These are phyloP conservation scores for Sanghuangporus baumii DNA, from an alignment of 1,284 basidiomycete species.

Conservation along the genomic window DNA sequence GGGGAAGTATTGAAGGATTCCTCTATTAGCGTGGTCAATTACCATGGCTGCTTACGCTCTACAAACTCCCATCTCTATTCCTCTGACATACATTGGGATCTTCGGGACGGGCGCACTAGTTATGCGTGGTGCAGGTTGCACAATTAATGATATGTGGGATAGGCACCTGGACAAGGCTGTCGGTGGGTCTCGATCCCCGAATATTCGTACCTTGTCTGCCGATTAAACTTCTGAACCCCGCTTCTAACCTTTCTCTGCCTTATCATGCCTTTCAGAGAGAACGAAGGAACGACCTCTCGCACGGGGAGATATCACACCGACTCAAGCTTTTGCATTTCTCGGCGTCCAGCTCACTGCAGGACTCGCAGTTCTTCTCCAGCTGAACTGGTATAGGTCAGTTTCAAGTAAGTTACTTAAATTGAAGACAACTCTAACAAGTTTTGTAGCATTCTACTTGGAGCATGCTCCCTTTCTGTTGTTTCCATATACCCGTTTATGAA, in stretches of 20 bases:
- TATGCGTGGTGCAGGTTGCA: conserved; percentile 98
- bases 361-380: conserved; percentile 83
- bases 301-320: conserved; percentile 71
- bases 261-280: conserved; percentile 36
- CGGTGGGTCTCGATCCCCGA: conserved; percentile 46
- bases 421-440: not conserved
- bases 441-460: conserved; percentile 82
- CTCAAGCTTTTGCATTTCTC: conserved; percentile 80
- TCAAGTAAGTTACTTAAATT: not conserved
- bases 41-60: conserved; percentile 86
- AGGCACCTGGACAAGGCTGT: conserved; percentile 86
- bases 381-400: conserved; percentile 90
- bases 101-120: conserved; percentile 90
- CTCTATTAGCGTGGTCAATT: conserved; percentile 81
- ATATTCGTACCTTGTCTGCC: not conserved
- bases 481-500: conserved; percentile 97
- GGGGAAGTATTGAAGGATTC: not conserved
- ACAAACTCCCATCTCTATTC: conserved; percentile 57
- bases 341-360: conserved; percentile 81
- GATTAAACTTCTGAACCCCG: not conserved
- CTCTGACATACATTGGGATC: conserved; percentile 72
- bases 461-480: conserved; percentile 85
- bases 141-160: conserved; percentile 99
- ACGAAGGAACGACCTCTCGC: conserved; percentile 73
- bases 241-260: not conserved